Percentiles rank a stretch among this genome's conserved stretches.
Conservation (phyloP, 371 early-diverging fungal genomes). For the Apophysomyces sp. region DNA sequence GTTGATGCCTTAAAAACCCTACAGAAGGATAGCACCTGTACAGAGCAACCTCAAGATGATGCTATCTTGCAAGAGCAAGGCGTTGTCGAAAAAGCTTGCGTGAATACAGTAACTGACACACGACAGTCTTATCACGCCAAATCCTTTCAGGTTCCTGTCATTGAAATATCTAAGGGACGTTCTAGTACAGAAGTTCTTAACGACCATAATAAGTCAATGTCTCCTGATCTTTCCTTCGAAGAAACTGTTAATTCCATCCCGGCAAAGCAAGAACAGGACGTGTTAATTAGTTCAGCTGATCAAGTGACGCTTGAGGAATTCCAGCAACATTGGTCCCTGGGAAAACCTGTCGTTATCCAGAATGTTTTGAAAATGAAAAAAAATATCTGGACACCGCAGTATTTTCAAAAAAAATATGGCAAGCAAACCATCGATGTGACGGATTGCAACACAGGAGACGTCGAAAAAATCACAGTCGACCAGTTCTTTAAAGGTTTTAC, state of each 20-base stretch:
- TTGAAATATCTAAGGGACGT: background rate
- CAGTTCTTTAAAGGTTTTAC: slow-evolving; percentile 48
- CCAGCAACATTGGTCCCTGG: slow-evolving; percentile 35
- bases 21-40: too few species aligned
- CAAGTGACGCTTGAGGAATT: slow-evolving; percentile 26
- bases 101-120: too few species aligned
- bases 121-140: background rate
- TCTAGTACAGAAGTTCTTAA: background rate
- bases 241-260: too few species aligned
- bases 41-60: too few species aligned
- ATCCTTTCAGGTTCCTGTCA: background rate
- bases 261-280: background rate
- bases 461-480: slow-evolving; percentile 15
- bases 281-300: background rate
- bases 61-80: too few species aligned
- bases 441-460: slow-evolving; percentile 34
- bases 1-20: too few species aligned
- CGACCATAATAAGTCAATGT: too few species aligned
- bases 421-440: slow-evolving; percentile 32
- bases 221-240: background rate
- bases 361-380: slow-evolving; percentile 17
- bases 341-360: slow-evolving; percentile 38
- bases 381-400: slow-evolving; percentile 39
- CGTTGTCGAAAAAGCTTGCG: too few species aligned
- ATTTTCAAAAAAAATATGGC: slow-evolving; percentile 36